Evolutionary conservation across 768 basidiomycete genomes (phyloP), one percentile per base, ranked within the genome.

Genomic region (Hemileccinum rubropunctum): DNA sequence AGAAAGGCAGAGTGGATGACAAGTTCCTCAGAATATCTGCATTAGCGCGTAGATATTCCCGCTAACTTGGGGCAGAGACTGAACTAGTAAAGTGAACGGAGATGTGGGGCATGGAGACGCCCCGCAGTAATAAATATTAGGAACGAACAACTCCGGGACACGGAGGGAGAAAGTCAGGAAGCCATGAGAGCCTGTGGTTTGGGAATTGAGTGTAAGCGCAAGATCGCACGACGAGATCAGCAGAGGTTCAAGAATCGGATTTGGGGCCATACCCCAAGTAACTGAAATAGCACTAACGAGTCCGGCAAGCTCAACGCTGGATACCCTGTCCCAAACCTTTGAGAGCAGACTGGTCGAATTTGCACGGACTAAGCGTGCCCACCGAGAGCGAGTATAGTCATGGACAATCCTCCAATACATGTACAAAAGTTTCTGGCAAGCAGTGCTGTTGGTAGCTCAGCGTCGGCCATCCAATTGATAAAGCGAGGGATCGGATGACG

Each of bases 231-330:
- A 34, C 14, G 14, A 34, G 34, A 34, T 5, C n/a, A n/a, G n/a
- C n/a, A n/a, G n/a, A n/a, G n/a, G n/a, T 30, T 8, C 28, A 30
- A 30, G 11, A 9, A 30, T 8, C 8, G 61, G 46, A 77, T 53
- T 20, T 53, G 57, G 0, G 71, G 69, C 63, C 73, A 73, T 28
- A 74, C 61, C 0, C 51, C 54, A 18, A 77, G 57, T 0, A 78
- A 60, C 44, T 77, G 70, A 45, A 72, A 78, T 5, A 76, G 54
- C 17, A 76, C 60, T 13, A 73, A 30, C 28, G 2, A 30, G 11
- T 30, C 28, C 9, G 28, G 28, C 28, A 9, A 9, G 4, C 9
- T 28, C 27, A 28, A 8, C 28, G 28, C 66, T 28, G 65, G 42
- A 74, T 58, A 20, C 54, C 47, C 32, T 55, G 54, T 0, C 66